Percentiles rank a stretch among this genome's conserved stretches.
These are phyloP conservation scores for Penicillium griseofulvum DNA, from an alignment of 2,329 filamentous ascomycete genomes.

Conservation along the genomic window DNA sequence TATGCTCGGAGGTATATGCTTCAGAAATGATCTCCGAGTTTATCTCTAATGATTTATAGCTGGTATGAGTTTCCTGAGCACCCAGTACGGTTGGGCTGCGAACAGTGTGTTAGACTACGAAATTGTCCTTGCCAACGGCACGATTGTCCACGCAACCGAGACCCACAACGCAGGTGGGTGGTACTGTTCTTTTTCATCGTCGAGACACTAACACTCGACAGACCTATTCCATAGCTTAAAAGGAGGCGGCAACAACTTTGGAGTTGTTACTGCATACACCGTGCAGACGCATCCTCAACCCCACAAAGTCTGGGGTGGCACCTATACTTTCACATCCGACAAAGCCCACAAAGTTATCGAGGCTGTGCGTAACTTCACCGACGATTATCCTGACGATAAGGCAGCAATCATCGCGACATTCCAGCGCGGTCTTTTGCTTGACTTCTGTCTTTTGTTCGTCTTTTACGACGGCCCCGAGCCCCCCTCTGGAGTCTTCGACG, in stretches of 20 bases:
- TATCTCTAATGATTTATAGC: conserved; percentile 21
- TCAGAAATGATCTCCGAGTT: background rate
- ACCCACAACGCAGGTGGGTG: conserved; percentile 32
- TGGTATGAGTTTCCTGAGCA: conserved; percentile 50
- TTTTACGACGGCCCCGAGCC: conserved; percentile 60
- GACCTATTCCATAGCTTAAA: conserved; percentile 46
- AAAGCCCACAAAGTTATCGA: conserved; percentile 36
- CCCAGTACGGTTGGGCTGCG: conserved; percentile 51
- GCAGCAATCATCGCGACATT: conserved; percentile 60
- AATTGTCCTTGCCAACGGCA: conserved; percentile 49
- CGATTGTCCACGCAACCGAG: conserved; percentile 42
- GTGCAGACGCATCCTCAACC: conserved; percentile 33
- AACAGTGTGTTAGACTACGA: conserved; percentile 50
- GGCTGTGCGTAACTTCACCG: conserved; percentile 36
- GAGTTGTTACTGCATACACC: conserved; percentile 44
- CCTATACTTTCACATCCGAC: conserved; percentile 41
- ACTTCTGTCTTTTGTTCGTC: conserved; percentile 60
- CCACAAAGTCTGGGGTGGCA: conserved; percentile 49
- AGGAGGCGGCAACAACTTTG: conserved; percentile 46
- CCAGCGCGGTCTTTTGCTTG: conserved; percentile 47
- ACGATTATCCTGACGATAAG: conserved; percentile 57
- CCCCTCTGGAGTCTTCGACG: conserved; percentile 55
- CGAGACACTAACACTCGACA: conserved; percentile 7
- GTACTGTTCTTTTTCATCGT: background rate
- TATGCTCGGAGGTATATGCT: conserved; percentile 43